phyloP scores from a whole-genome alignment of 2,329 filamentous ascomycete species.

The Aspergillus sp. region DNA sequence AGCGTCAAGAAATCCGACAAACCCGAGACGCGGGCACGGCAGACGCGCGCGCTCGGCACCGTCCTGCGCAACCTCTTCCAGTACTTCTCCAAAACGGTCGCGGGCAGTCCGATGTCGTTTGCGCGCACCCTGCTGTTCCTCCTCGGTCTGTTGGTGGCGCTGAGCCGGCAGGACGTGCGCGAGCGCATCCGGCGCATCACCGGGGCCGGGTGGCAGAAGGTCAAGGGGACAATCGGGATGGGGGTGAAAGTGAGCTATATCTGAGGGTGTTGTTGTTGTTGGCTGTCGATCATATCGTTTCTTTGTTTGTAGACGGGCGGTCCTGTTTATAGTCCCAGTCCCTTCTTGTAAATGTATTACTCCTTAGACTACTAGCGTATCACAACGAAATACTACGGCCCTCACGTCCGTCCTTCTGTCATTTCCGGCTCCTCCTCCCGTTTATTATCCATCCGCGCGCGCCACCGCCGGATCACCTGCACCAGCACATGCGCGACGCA shows the following conservation, averaged over 20 bases:
- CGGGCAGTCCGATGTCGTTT: constrained; percentile 54
- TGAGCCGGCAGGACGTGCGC: constrained; percentile 72
- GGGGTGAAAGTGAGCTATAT: constrained; percentile 97
- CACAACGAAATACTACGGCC: not conserved
- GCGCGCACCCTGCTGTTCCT: constrained; percentile 72
- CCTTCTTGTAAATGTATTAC: not conserved
- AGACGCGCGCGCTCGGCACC: constrained; percentile 43
- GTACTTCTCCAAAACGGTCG: constrained; percentile 51
- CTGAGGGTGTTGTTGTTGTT: constrained; percentile 38
- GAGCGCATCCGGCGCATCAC: constrained; percentile 70
- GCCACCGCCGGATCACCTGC: constrained; percentile 33
- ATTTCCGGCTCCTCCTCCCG: constrained; percentile 15
- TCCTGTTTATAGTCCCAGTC: not conserved
- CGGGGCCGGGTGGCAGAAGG: constrained; percentile 72
- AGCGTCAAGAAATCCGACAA: constrained; percentile 39
- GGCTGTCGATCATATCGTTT: constrained; percentile 9
- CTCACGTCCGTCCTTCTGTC: not conserved
- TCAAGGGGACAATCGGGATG: constrained; percentile 86
- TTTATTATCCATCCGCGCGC: constrained; percentile 11
- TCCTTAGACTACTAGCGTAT: not conserved
- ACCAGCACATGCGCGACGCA: constrained; percentile 40
- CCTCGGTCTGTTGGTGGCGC: constrained; percentile 70
- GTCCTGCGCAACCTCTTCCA: constrained; percentile 50
- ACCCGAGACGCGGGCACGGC: constrained; percentile 29
- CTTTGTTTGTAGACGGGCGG: not conserved